Evolutionary conservation across 2,329 filamentous ascomycete species (phyloP).

Genomic region (Aschersonia sp.): DNA sequence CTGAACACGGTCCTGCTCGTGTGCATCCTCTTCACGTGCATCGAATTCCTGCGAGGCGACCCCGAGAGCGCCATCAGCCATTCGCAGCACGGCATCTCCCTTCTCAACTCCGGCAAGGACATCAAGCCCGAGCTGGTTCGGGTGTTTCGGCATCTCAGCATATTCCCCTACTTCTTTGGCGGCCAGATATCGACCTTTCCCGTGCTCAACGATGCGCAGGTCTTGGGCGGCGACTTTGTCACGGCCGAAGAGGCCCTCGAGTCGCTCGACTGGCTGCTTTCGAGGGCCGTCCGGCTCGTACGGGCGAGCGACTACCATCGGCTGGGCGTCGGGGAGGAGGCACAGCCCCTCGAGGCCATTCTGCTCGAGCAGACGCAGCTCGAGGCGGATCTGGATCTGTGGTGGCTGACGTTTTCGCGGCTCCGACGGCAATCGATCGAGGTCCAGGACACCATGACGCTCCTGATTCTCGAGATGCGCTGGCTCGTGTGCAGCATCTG

Average conservation of each 20-base stretch:
- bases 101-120: constrained; percentile 14
- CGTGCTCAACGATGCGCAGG: neutral
- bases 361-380: constrained; percentile 10
- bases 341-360: constrained; percentile 6
- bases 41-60: constrained; percentile 26
- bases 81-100: constrained; percentile 20
- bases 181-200: constrained; percentile 3
- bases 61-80: constrained; percentile 19
- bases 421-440: neutral
- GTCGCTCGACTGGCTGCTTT: constrained; percentile 13
- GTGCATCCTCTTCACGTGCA: constrained; percentile 27
- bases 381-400: constrained; percentile 11
- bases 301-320: constrained; percentile 14
- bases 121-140: constrained; percentile 16
- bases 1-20: constrained; percentile 22
- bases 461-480: constrained; percentile 14
- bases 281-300: constrained; percentile 15
- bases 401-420: constrained; percentile 14
- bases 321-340: constrained; percentile 6
- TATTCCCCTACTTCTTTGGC: constrained; percentile 25
- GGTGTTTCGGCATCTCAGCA: constrained; percentile 21
- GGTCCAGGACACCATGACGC: neutral
- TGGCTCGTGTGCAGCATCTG: constrained; percentile 18
- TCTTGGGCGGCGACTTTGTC: constrained; percentile 1
- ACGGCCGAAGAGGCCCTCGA: constrained; percentile 14